Evolutionary conservation across 2,329 filamentous ascomycete species (phyloP).

Genomic region (Xylariomycetidae sp.): DNA sequence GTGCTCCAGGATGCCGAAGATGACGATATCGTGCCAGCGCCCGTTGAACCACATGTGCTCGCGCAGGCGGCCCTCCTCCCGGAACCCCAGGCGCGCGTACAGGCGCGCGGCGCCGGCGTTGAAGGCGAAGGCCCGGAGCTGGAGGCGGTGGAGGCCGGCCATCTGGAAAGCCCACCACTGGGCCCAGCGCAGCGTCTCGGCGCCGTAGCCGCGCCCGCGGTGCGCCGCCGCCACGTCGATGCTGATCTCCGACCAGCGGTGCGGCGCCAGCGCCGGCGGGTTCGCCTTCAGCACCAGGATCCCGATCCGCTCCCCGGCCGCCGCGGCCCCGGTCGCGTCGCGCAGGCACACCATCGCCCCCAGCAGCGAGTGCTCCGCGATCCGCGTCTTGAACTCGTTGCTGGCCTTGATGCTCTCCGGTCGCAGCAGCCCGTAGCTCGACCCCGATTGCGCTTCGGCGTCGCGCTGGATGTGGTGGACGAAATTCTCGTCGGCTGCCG

Average conservation of each 20-base stretch:
- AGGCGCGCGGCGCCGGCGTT: conserved; percentile 27
- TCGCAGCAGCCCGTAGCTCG: conserved; percentile 22
- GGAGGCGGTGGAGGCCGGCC: conserved; percentile 30
- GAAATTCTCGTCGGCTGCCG: conserved; percentile 25
- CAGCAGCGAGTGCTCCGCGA: conserved; percentile 25
- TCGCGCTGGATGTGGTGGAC: conserved; percentile 25
- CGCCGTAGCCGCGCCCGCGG: conserved; percentile 29
- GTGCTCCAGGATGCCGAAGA: conserved; percentile 28
- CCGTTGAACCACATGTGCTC: conserved; percentile 30
- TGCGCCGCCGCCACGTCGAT: conserved; percentile 24
- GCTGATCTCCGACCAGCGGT: conserved; percentile 33
- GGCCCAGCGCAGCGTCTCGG: conserved; percentile 32
- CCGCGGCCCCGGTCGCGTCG: not conserved
- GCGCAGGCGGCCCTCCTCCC: conserved; percentile 26
- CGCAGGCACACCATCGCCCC: conserved; percentile 31
- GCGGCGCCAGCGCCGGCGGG: conserved; percentile 27
- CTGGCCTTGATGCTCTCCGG: conserved; percentile 24
- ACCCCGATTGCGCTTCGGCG: conserved; percentile 20
- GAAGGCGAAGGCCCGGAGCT: conserved; percentile 26
- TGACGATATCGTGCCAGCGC: conserved; percentile 28
- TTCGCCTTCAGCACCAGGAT: conserved; percentile 23
- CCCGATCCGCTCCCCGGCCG: conserved; percentile 24
- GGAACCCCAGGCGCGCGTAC: conserved; percentile 30
- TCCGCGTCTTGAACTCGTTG: conserved; percentile 21
- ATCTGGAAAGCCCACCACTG: conserved; percentile 28